phyloP scores from a whole-genome alignment of 2,329 filamentous ascomycete genomes.

The Ceratocystis diversiconidia region DNA sequence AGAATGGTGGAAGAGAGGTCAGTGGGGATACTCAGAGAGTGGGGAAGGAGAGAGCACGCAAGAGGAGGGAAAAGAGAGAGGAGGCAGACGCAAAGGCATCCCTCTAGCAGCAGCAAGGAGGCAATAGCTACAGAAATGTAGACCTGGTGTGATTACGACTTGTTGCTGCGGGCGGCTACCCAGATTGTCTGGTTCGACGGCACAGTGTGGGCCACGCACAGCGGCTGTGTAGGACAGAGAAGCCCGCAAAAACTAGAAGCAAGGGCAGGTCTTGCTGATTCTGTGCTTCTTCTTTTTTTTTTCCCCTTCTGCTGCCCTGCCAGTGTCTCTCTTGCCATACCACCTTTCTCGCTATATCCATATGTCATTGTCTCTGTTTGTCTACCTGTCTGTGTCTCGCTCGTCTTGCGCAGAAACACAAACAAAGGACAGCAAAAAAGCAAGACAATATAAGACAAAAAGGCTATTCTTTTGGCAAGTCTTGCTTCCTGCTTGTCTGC shows the following conservation, averaged over 20 bases:
- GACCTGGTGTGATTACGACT: not conserved
- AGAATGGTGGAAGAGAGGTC: not conserved
- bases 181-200: not conserved
- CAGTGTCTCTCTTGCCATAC: not conserved
- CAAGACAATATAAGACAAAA: not conserved
- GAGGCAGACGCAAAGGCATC: not conserved
- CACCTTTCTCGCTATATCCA: not conserved
- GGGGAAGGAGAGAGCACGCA: not conserved
- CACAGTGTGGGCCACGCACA: not conserved
- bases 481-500: not conserved
- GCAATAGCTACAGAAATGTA: not conserved
- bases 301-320: not conserved
- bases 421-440: not conserved
- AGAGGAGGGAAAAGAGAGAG: not conserved
- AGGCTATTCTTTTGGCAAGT: not conserved
- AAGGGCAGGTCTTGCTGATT: not conserved
- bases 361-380: not conserved
- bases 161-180: not conserved
- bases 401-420: not conserved
- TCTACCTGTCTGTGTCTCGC: not conserved
- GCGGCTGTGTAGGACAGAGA: not conserved
- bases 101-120: not conserved
- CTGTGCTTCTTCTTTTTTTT: not conserved
- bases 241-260: not conserved
- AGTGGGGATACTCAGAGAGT: not conserved